A percentile compares a stretch with the other conserved stretches of the same genome.
Conservation (phyloP, 2,329 filamentous ascomycete species). For the Periconia macrospinosa region DNA sequence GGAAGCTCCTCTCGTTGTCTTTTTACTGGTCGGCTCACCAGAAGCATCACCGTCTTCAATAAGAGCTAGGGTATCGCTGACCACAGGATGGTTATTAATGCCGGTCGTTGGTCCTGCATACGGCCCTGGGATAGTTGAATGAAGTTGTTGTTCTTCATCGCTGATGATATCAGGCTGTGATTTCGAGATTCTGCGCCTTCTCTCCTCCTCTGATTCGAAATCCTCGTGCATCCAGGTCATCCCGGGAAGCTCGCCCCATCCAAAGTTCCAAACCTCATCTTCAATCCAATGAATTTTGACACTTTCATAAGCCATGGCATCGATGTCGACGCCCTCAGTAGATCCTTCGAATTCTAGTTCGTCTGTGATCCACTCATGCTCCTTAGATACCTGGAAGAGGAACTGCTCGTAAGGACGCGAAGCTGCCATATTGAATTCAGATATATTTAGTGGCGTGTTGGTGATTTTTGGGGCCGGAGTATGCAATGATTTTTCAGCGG, state of each 20-base stretch:
- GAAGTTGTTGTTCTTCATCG: too few species aligned
- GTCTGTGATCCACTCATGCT: constrained; percentile 12
- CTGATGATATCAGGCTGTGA: too few species aligned
- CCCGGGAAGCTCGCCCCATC: constrained; percentile 6
- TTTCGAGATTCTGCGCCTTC: too few species aligned
- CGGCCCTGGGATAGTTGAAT: too few species aligned
- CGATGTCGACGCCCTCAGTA: constrained; percentile 3
- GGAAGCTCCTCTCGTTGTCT: too few species aligned
- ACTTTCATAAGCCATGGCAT: constrained; percentile 9
- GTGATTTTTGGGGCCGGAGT: not conserved
- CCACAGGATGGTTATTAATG: too few species aligned
- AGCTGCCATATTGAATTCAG: constrained; percentile 5
- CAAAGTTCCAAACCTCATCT: constrained; percentile 11
- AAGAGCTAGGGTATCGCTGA: too few species aligned
- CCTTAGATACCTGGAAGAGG: constrained; percentile 10
- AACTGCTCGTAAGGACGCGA: constrained; percentile 13
- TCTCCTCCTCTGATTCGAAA: too few species aligned
- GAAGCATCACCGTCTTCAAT: too few species aligned
- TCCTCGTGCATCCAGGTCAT: too few species aligned
- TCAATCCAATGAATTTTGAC: constrained; percentile 12
- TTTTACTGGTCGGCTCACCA: too few species aligned
- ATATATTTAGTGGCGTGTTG: not conserved
- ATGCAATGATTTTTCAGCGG: not conserved
- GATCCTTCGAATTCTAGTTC: constrained; percentile 3
- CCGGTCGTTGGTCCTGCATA: too few species aligned